Evolutionary conservation across 2,329 filamentous ascomycete genomes (phyloP).

Genomic region (Aspergillus latus): DNA sequence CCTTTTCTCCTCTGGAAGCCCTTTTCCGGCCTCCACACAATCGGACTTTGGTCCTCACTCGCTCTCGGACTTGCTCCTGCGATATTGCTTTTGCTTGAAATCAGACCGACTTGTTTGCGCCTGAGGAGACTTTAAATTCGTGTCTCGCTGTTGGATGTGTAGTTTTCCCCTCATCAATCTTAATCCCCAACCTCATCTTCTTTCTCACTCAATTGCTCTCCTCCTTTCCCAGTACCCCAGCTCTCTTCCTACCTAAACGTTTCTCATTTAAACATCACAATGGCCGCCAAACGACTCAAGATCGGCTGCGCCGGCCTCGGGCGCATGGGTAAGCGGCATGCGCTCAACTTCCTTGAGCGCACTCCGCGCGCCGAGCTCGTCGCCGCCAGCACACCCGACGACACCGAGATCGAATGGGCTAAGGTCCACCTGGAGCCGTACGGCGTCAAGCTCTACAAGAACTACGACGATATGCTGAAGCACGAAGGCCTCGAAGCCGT

Average conservation of each 20-base stretch:
- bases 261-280: conserved; percentile 9
- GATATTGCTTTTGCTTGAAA: neutral
- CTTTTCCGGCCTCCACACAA: conserved; percentile 16
- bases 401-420: conserved; percentile 52
- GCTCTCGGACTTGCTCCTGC: conserved; percentile 8
- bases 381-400: conserved; percentile 50
- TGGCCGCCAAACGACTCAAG: conserved; percentile 39
- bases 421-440: conserved; percentile 51
- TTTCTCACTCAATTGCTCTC: neutral
- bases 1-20: conserved; percentile 14
- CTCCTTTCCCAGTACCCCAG: neutral
- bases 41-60: neutral
- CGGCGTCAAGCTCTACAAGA: conserved; percentile 54
- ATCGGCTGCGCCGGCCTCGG: conserved; percentile 52
- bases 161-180: neutral
- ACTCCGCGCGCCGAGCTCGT: conserved; percentile 52
- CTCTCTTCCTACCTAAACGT: neutral
- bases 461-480: conserved; percentile 59
- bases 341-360: conserved; percentile 49
- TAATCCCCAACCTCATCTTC: neutral
- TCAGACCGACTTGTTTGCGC: conserved; percentile 15
- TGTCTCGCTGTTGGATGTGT: neutral
- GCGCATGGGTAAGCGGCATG: conserved; percentile 54
- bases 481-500: conserved; percentile 57
- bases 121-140: conserved; percentile 10